These are phyloP conservation scores for Cardamine resedifolia DNA, from an alignment of 345 rosid genomes.

Conservation along the genomic window DNA sequence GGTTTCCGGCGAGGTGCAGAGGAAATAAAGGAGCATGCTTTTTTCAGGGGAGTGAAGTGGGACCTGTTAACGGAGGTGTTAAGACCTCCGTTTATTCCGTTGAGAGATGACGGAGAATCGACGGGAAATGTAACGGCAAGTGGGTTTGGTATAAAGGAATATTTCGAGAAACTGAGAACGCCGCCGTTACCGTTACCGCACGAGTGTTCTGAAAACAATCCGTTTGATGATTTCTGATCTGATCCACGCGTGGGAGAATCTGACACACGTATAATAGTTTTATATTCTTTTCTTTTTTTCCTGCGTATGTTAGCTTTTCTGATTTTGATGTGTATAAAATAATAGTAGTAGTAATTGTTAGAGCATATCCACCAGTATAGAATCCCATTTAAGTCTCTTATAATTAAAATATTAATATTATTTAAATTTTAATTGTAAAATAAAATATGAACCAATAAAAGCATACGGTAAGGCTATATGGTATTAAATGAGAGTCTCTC, in stretches of 20 bases:
- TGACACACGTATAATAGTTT: constrained; percentile 9
- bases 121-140: constrained; percentile 29
- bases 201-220: constrained; percentile 36
- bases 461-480: too few relatives aligned
- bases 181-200: constrained; percentile 51
- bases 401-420: too few relatives aligned
- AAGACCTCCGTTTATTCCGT: constrained; percentile 84
- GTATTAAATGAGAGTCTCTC: too few relatives aligned
- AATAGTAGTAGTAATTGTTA: too few relatives aligned
- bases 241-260: constrained; percentile 41
- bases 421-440: too few relatives aligned
- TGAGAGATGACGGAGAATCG: constrained; percentile 47
- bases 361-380: too few relatives aligned
- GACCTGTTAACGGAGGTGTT: constrained; percentile 68
- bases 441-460: too few relatives aligned
- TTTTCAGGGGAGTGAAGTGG: constrained; percentile 78
- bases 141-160: constrained; percentile 44
- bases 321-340: constrained; percentile 24
- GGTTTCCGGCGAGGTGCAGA: constrained; percentile 69
- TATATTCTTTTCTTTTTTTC: neutral
- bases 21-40: constrained; percentile 78
- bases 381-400: too few relatives aligned
- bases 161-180: constrained; percentile 40
- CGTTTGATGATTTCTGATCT: constrained; percentile 54
- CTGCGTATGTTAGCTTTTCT: constrained; percentile 21